These are phyloP conservation scores for Populus davidiana DNA, from an alignment of 345 rosid species.

Conservation along the genomic window DNA sequence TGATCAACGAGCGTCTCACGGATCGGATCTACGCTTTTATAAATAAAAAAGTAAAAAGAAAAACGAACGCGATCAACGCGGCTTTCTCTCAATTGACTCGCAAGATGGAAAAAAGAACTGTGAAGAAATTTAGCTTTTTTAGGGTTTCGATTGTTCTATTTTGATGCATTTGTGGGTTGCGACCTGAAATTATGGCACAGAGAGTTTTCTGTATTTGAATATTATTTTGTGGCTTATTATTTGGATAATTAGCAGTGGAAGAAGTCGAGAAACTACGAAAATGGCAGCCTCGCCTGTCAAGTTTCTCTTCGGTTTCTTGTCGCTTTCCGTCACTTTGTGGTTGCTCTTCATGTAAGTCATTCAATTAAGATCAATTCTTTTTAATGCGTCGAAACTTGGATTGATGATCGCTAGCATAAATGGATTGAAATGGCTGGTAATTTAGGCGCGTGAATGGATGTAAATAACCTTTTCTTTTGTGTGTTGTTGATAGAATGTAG, in stretches of 20 bases:
- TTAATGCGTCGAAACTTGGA: neutral
- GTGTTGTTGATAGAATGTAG: too few relatives aligned
- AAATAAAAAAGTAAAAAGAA: slow-evolving; percentile 13
- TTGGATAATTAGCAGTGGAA: neutral
- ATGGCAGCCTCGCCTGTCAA: slow-evolving; percentile 96
- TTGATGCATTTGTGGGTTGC: neutral
- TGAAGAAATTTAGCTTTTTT: neutral
- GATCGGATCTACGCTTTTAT: slow-evolving; percentile 58
- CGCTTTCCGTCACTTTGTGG: slow-evolving; percentile 74
- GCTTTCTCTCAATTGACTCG: neutral
- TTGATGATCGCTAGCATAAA: neutral
- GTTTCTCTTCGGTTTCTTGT: slow-evolving; percentile 80
- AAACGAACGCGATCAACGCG: slow-evolving; percentile 22
- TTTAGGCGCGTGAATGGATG: neutral
- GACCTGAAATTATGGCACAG: neutral
- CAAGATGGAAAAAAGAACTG: neutral
- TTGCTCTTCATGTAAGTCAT: slow-evolving; percentile 77
- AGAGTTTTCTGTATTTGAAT: neutral
- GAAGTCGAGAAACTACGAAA: slow-evolving; percentile 4
- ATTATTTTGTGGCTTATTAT: neutral
- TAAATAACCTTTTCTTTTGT: neutral
- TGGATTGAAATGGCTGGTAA: neutral
- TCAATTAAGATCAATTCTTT: neutral
- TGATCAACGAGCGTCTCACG: slow-evolving; percentile 46
- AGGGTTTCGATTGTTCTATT: neutral